Evolutionary conservation across 1,139 yeast genomes (phyloP), one percentile per base, ranked within the genome.

Genomic region (Eremothecium gossypii): DNA sequence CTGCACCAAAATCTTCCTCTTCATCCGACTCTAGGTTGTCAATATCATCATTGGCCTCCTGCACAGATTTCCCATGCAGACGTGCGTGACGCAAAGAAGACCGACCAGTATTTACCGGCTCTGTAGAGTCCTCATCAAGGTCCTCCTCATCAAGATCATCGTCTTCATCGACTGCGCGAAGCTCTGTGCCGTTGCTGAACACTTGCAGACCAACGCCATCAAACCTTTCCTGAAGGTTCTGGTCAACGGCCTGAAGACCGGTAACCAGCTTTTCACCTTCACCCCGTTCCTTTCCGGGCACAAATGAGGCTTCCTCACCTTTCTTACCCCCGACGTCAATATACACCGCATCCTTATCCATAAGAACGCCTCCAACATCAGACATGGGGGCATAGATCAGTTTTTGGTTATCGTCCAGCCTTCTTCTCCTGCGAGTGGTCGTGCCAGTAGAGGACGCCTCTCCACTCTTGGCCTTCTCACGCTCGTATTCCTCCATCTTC

Each of bases 301-400:
- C 77, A 60, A 83, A 83, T 28, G 65, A 57, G 41, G 62, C 51
- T 63, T 67, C 59, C 68, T 77, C 58, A 51, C 50, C 61, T 40
- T 54, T 64, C 53, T 48, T 70, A 34, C 69, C 67, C 3, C 96
- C 96, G 38, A 89, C 81, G 58, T 93, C 96, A 49, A 93, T 86
- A 57, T 89, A 85, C 1, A 93, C 98, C 3, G 98, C 96, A 68
- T 93, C 98, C 59, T 83, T 89, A 66, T 93, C 99, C 48, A 93
- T 87, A 49, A 91, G 70, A 30, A 93, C 94, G 58, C 99, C 99
- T 43, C 97, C 97, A 23, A 91, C 96, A 64, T 93, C 97, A 40
- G 96, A 85, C 98, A 93, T 91, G 42, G 99, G 99, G 0, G 98
- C 99, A 61, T 93, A 93, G 2, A 93, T 87, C 51, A 87, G 79